Base-by-base conservation (phyloP, 495 filamentous ascomycete species). In the Glarea lozoyensis region DNA sequence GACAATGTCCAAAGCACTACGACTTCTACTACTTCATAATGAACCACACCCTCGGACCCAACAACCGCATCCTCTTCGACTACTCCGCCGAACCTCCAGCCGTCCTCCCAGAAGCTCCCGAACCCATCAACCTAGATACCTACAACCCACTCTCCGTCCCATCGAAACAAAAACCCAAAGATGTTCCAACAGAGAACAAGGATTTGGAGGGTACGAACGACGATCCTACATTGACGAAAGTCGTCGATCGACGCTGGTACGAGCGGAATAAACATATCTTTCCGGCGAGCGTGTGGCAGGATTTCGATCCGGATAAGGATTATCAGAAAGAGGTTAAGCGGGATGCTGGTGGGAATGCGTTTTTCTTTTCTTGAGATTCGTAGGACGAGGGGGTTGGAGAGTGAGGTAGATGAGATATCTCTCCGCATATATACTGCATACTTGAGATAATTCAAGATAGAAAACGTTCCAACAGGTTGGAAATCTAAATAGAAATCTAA, bases 211-310 rank as follows among this genome's bases (percentile, higher is more conserved):
- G 88, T 7, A 72, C 61, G 13, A 70, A 74, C 23, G 86, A 93
- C 42, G 90, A 97, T 47, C 78, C 87, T 0, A 75, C 76, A 2
- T 68, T 86, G 43, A 98, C 92, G 18, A 97, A 94, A 60, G 92
- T 97, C 6, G 92, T 98, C 2, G 92, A 98, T 65, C 72, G 92
- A 34, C 66, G 92, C 43, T 98, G 92, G 92, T 98, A 96, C 57
- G 86, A 95, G 65, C 72, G 80, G 51, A 94, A 97, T 60, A 98
- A 97, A 60, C 92, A 98, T 52, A 96, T 97, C 36, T 97, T 88
- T 61, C 92, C 92, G 0, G 92, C 90, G 4, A 95, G 85, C 58
- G 71, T 92, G 12, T 98, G 92, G 92, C 86, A 88, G 45, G 84
- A 94, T 46, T 98, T 94, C 62, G 89, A 96, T 46, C 84, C 88